phyloP scores from a whole-genome alignment of 2,329 filamentous ascomycete species.

The Fusarium sterilihyphosum region DNA sequence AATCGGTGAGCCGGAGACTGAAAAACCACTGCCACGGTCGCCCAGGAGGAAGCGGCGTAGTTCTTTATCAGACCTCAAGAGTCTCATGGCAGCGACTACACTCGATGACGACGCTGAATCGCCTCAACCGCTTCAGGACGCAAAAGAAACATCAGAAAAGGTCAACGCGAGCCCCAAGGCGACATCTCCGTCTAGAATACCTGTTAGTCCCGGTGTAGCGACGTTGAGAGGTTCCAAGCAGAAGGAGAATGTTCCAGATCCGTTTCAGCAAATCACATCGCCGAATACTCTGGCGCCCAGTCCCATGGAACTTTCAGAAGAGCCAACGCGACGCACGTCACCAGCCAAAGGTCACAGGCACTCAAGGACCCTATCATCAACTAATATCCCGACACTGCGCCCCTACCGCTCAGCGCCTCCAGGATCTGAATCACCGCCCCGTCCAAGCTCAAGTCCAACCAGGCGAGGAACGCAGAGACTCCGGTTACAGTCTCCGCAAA shows the following conservation, averaged over 20 bases:
- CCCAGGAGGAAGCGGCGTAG: constrained; percentile 85
- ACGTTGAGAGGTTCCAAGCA: constrained; percentile 56
- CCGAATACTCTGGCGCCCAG: constrained; percentile 25
- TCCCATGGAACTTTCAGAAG: constrained; percentile 26
- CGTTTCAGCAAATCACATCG: constrained; percentile 26
- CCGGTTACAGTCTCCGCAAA: constrained; percentile 76
- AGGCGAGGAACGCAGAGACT: constrained; percentile 60
- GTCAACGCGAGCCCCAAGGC: constrained; percentile 61
- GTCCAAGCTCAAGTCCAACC: constrained; percentile 43
- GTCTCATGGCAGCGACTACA: constrained; percentile 70
- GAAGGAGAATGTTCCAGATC: constrained; percentile 54
- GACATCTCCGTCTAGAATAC: constrained; percentile 61
- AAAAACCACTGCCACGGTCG: constrained; percentile 52
- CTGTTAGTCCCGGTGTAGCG: constrained; percentile 57
- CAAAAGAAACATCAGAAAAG: constrained; percentile 65
- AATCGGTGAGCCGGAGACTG: constrained; percentile 66
- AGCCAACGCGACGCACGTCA: constrained; percentile 32
- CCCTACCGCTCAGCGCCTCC: constrained; percentile 47
- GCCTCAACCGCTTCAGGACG: constrained; percentile 61
- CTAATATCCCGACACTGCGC: constrained; percentile 65
- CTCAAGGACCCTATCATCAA: constrained; percentile 61
- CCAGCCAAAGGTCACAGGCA: constrained; percentile 50
- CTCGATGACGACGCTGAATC: constrained; percentile 53
- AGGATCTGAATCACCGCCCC: constrained; percentile 38
- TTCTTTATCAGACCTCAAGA: constrained; percentile 86